Evolutionary conservation across 768 basidiomycete species (phyloP).

Genomic region (Tephrocybe rancida): DNA sequence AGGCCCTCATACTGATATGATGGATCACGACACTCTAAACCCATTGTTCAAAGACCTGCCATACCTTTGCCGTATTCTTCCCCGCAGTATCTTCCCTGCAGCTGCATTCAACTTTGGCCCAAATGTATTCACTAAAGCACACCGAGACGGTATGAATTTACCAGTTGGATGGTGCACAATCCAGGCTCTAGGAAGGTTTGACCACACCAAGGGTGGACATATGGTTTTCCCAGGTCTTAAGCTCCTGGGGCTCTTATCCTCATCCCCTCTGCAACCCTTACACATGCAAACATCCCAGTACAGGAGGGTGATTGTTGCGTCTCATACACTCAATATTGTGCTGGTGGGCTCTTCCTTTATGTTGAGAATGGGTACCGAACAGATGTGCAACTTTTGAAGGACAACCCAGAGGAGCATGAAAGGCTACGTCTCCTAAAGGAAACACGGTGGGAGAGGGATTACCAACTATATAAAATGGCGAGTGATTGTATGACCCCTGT

Average conservation of each 20-base stretch:
- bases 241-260: slow-evolving; percentile 26
- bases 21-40: not conserved
- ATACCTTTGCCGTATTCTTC: not conserved
- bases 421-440: not conserved
- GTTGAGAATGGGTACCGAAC: slow-evolving; percentile 22
- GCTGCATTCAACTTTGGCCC: slow-evolving; percentile 32
- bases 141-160: slow-evolving; percentile 31
- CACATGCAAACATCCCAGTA: slow-evolving; percentile 26
- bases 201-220: slow-evolving; percentile 30
- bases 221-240: slow-evolving; percentile 26
- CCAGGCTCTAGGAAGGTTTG: slow-evolving; percentile 27
- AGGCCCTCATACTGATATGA: not conserved
- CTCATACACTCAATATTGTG: slow-evolving; percentile 28
- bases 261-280: slow-evolving; percentile 29
- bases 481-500: not conserved
- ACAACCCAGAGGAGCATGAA: not conserved
- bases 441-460: not conserved
- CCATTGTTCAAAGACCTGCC: not conserved
- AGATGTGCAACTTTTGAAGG: not conserved
- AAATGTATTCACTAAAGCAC: slow-evolving; percentile 10
- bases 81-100: not conserved
- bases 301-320: slow-evolving; percentile 16
- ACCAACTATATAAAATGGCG: not conserved
- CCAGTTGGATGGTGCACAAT: slow-evolving; percentile 34
- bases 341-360: slow-evolving; percentile 28